Conservation (phyloP, 495 filamentous ascomycete species). For the Hypoxylon trugodes region DNA sequence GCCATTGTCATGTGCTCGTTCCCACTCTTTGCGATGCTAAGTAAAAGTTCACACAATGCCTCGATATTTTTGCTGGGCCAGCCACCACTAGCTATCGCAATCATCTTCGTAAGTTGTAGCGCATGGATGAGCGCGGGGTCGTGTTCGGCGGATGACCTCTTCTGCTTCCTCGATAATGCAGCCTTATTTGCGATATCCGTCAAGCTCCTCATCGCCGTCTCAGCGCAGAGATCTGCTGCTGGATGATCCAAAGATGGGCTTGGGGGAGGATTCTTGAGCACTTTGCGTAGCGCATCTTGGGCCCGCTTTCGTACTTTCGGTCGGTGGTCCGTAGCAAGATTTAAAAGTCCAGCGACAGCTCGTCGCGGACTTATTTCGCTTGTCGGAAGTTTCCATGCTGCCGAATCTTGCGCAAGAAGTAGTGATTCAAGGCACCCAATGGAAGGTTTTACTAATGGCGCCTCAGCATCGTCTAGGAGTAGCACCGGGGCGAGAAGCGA, state of each 20-base stretch:
- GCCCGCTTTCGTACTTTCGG: conserved; percentile 96
- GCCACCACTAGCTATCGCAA: conserved; percentile 84
- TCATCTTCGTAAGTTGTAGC: conserved; percentile 86
- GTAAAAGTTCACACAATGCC: conserved; percentile 83
- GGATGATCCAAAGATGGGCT: conserved; percentile 93
- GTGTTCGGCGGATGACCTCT: conserved; percentile 69
- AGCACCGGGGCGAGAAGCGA: conserved; percentile 84
- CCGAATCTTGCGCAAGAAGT: conserved; percentile 83
- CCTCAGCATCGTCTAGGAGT: conserved; percentile 81
- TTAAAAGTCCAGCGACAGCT: conserved; percentile 86
- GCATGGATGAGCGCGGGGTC: conserved; percentile 90
- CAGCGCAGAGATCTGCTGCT: conserved; percentile 93
- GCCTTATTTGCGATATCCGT: conserved; percentile 69
- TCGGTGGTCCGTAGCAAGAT: conserved; percentile 82
- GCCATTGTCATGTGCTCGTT: conserved; percentile 96
- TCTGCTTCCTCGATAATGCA: conserved; percentile 69
- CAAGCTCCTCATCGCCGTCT: conserved; percentile 81
- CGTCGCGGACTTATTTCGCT: conserved; percentile 86
- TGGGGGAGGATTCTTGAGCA: conserved; percentile 83
- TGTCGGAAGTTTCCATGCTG: conserved; percentile 85
- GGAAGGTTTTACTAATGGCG: conserved; percentile 84
- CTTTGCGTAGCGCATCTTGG: conserved; percentile 84
- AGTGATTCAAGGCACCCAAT: conserved; percentile 92
- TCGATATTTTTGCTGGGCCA: conserved; percentile 99
- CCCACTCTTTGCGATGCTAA: conserved; percentile 84